Base-by-base conservation (phyloP, 805 yeast species). In the Myxozyma mucilagina region DNA sequence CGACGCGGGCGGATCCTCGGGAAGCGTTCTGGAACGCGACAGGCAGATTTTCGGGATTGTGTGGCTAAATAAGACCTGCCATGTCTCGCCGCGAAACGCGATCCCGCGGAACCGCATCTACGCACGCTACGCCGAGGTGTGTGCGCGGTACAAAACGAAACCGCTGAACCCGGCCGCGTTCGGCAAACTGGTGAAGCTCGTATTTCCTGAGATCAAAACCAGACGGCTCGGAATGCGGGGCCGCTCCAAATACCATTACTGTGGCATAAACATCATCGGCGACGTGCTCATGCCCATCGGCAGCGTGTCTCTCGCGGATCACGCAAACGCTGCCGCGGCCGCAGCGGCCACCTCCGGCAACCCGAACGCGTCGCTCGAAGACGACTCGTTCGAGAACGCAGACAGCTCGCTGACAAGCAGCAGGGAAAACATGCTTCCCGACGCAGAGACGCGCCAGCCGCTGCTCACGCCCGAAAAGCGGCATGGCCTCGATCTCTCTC, bases 171-270 rank as follows among this genome's bases (percentile, higher is more conserved):
- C 90, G 34, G 93, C 96, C 0, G 83, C 89, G 1, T 82, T 90
- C 69, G 96, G 96, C 3, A 88, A 87, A 69, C 75, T 87, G 47
- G 89, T 89, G 18, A 78, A 86, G 60, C 76, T 85, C 4, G 73
- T 84, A 4, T 87, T 81, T 68, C 94, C 96, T 0, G 77, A 78
- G 57, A 76, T 89, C 63, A 84, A 85, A 35, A 87, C 94, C 0
- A 80, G 96, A 65, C 79, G 97, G 56, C 76, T 90, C 56, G 97
- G 97, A 1, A 83, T 86, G 72, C 79, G 96, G 53, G 92, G 92
- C 1, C 87, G 86, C 69, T 85, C 93, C 20, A 87, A 87, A 71
- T 91, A 91, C 73, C 96, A 90, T 72, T 90, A 89, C 70, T 87
- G 93, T 73, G 96, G 96, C 2, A 79, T 91, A 55, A 80, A 79